Evolutionary conservation across 140 eudicot species (phyloP).

Genomic region (Erigeron philadelphicus): DNA sequence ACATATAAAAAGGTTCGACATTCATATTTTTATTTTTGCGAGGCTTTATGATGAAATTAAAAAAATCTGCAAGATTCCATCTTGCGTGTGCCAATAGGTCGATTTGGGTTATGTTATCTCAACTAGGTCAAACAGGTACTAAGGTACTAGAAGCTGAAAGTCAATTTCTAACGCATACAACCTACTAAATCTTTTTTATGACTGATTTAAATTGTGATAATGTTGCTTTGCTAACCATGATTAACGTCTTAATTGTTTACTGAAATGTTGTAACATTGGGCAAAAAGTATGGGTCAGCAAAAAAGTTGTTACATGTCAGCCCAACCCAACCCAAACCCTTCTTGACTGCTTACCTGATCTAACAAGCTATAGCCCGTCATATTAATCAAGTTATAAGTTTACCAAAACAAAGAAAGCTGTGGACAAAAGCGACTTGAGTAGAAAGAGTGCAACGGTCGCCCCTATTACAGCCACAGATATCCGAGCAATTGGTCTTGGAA

Average conservation of each 20-base stretch:
- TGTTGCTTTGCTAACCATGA: neutral
- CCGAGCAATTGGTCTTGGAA: conserved; percentile 89
- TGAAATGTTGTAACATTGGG: neutral
- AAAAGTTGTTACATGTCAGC: neutral
- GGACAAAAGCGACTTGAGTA: conserved; percentile 67
- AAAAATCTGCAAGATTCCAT: too few species aligned
- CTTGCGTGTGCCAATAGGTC: neutral
- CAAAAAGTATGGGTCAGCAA: neutral
- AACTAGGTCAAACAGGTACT: neutral
- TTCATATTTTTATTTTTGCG: neutral
- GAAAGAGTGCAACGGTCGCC: conserved; percentile 45
- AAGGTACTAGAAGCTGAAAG: neutral
- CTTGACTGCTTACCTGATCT: neutral
- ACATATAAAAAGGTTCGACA: neutral
- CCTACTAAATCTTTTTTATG: neutral
- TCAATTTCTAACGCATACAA: neutral
- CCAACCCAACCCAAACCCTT: neutral
- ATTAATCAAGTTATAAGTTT: conserved; percentile 18
- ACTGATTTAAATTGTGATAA: neutral
- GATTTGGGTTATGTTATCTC: neutral
- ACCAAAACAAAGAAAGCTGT: conserved; percentile 75
- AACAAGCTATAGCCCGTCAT: neutral
- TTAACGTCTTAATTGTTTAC: neutral
- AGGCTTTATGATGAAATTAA: neutral
- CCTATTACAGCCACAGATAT: conserved; percentile 59